These are phyloP conservation scores for Pythium aquatile DNA, from an alignment of 352 stramenopile genomes.

Conservation along the genomic window DNA sequence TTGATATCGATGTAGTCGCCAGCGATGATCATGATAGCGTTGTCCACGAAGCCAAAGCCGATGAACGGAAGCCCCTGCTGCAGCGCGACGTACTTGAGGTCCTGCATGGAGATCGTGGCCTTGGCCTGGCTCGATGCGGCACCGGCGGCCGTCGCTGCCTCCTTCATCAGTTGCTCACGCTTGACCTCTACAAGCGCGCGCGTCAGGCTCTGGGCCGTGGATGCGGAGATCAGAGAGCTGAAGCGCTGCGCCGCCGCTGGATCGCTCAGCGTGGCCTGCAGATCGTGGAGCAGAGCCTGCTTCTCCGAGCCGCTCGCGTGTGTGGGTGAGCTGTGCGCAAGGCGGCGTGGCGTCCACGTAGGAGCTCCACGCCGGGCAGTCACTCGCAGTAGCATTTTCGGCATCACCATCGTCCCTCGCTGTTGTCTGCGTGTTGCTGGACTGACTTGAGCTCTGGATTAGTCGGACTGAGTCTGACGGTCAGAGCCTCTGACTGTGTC, in stretches of 20 bases:
- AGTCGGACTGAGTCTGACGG: neutral
- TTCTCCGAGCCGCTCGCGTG: conserved; percentile 32
- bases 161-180: conserved; percentile 6
- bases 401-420: neutral
- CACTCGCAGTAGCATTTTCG: neutral
- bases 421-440: conserved; percentile 3
- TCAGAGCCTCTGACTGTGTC: neutral
- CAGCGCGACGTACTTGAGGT: conserved; percentile 66
- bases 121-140: conserved; percentile 1
- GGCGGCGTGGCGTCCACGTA: neutral
- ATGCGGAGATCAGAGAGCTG: conserved; percentile 42
- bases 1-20: conserved; percentile 87
- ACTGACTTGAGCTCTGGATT: neutral
- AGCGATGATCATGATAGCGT: conserved; percentile 93
- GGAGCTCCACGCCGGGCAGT: neutral
- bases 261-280: conserved; percentile 40
- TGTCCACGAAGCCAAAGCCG: conserved; percentile 98
- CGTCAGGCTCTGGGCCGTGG: conserved; percentile 51
- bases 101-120: conserved; percentile 38
- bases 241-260: conserved; percentile 34
- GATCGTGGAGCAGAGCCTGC: conserved; percentile 36
- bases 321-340: conserved; percentile 26
- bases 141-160: neutral
- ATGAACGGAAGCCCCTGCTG: conserved; percentile 91
- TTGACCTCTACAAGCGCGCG: conserved; percentile 36